Evolutionary conservation across 1,284 basidiomycete species (phyloP), one percentile per base, ranked within the genome.

Genomic region (Ustilago trichophora): DNA sequence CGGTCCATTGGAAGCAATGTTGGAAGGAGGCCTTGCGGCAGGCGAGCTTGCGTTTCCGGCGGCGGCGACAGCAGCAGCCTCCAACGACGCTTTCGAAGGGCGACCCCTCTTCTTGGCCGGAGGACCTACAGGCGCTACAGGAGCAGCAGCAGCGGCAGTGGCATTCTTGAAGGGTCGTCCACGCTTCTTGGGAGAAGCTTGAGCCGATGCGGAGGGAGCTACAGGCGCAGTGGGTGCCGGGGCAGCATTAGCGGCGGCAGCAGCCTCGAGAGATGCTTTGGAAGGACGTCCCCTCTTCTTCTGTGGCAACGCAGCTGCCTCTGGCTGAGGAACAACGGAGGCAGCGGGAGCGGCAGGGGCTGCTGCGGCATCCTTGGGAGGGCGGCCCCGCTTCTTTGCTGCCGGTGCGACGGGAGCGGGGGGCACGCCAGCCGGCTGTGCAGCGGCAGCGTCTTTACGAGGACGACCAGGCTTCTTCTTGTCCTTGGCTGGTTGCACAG

Each of bases 31-130:
- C 33, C 29, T 18, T 25, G 35, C 13, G 2, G 24, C 27, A 18
- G 45, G 31, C 27, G 41, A 32, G 26, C 33, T 19, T 42, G 47
- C 24, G 31, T 38, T 22, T 18, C 46, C 43, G 11, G 36, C 21
- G 8, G 43, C 47, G 6, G 48, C 48, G 6, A 46, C 43, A 21
- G 50, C 41, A n/a, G 50, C 58, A 19, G 35, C 50, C 33, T 38
- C 44, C 2, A 57, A 26, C 6, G 62, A 53, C n/a, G 55, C 54
- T 25, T 64, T 64, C 3, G 54, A 57, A n/a, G 62, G 62, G 13
- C 62, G 62, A 4, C 62, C 62, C 7, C 62, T 44, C 62, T 65
- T 65, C 42, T 49, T 59, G 26, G 44, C 53, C n/a, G 58, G 25
- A 46, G 47, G 36, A 35, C 38, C 38, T 15, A 4, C 31, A 10